Evolutionary conservation across 139 green algal species (phyloP), one percentile per base, ranked within the genome.

Genomic region (Tetratostichococcus sp.): DNA sequence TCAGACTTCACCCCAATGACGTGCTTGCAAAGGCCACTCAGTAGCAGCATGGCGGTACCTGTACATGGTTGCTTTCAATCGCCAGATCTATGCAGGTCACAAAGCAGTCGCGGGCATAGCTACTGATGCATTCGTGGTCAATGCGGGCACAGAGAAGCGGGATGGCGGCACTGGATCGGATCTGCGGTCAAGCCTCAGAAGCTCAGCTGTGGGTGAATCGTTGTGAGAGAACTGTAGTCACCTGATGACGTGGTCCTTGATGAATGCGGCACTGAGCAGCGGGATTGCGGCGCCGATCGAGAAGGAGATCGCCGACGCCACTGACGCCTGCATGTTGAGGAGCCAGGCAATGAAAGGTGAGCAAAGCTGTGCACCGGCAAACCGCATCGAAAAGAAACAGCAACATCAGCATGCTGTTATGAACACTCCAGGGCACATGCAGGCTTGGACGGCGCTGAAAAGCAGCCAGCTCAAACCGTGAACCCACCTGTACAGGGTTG

Each of bases 221-320:
- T 35, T 17, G 11, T 28, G 31, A 30, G 67, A 4, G 14, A 30
- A 8, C 30, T 71, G 67, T 32, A 50, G 6, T 2, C 67, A 42
- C 30, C 31, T 25, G 35, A n/a, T 34, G 17, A 65, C 31, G 28
- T 72, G 23, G 65, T 88, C 67, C 0, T 31, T 2, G 31, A 96
- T 83, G 72, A 93, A 96, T 14, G 86, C 82, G 17, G 78, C 71
- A 11, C 76, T 71, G 23, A 92, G 77, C 70, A 95, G 81, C n/a
- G 90, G 91, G 43, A 96, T 79, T 5, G 75, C 71, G 17, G 83
- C 91, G 8, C 89, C 91, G 4, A 82, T 19, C 0, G 65, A 72
- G 73, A 94, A 93, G 31, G 84, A 85, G 26, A 84, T n/a, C 6
- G 85, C 89, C 1, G 87, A 93, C 30, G 84, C 81, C 0, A 85